Base-by-base conservation (phyloP, 345 rosid genomes). In the Eucalyptus lansdowneana region DNA sequence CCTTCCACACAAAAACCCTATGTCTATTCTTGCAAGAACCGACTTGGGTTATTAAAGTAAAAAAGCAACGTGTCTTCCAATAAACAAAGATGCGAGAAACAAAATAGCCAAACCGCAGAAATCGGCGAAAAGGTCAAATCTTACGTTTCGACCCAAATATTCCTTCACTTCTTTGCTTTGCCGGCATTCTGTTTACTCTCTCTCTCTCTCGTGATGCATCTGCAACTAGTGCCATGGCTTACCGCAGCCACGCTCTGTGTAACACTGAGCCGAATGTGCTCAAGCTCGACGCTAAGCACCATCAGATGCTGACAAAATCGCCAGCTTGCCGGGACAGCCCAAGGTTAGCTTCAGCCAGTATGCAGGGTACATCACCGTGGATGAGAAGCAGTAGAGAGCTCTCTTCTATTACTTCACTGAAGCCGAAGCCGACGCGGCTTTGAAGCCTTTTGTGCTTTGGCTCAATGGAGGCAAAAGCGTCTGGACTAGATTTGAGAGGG, bases 401-500 rank as follows among this genome's bases (percentile, higher is more conserved):
- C 92, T 94, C 34, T 93, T 93, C 87, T 94, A 93, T 89, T 94
- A 94, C 89, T 93, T 94, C 42, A 95, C 86, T n/a, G 94, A 93
- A 17, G 16, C 51, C 14, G 6, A 50, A 50, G 51, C 51, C 51
- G 6, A 50, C 3, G 6, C 51, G 0, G 51, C 51, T 50, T 50
- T 2, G 6, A 50, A 14, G 16, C 51, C 51, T 14, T 6, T 50
- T 14, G 51, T 50, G 51, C 51, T 50, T 50, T 50, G 51, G 51
- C 51, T 50, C 51, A 5, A 14, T 2, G 51, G 51, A 50, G 6
- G 51, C 14, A 50, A 50, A 50, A 14, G 16, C 51, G 15, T 50
- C 6, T 50, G 51, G 15, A 50, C 16, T 50, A 50, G 50, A 47
- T 47, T 47, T 47, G 50, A 47, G 50, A 2, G 50, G 2, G 50